Conservation (phyloP, 768 basidiomycete genomes). For the Suillus clintonianus region DNA sequence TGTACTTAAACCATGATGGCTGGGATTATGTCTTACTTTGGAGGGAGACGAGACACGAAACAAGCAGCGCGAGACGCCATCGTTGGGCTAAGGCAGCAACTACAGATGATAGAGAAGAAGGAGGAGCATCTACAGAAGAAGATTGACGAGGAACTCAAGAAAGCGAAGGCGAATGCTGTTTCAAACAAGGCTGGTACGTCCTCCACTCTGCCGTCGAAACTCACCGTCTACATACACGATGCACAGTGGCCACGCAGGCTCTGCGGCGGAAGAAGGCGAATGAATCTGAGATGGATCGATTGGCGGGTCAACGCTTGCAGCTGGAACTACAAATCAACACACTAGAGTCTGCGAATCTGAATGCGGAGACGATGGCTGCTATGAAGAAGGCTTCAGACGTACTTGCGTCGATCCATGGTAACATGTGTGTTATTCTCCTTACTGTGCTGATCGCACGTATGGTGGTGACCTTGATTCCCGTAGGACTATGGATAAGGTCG, state of each 20-base stretch:
- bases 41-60: slow-evolving; percentile 78
- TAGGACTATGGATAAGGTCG: slow-evolving; percentile 87
- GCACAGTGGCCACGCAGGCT: slow-evolving; percentile 81
- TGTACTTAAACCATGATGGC: slow-evolving; percentile 57
- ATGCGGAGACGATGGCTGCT: slow-evolving; percentile 94
- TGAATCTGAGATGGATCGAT: slow-evolving; percentile 83
- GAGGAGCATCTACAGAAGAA: slow-evolving; percentile 96
- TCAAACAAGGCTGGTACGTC: slow-evolving; percentile 90
- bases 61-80: slow-evolving; percentile 91
- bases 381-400: slow-evolving; percentile 96
- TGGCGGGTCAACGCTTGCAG: slow-evolving; percentile 85
- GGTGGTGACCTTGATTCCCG: neutral
- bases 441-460: neutral
- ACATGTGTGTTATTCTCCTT: slow-evolving; percentile 66
- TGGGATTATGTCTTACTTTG: slow-evolving; percentile 86
- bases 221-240: slow-evolving; percentile 7
- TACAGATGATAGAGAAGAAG: slow-evolving; percentile 99
- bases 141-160: slow-evolving; percentile 92
- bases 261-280: slow-evolving; percentile 91
- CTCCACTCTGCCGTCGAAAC: neutral
- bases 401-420: slow-evolving; percentile 85
- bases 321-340: slow-evolving; percentile 97
- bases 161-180: slow-evolving; percentile 90
- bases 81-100: slow-evolving; percentile 87
- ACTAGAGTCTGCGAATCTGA: slow-evolving; percentile 95